Conservation (phyloP, 192 early-diverging fungal genomes). For the Entomortierella lignicola region DNA sequence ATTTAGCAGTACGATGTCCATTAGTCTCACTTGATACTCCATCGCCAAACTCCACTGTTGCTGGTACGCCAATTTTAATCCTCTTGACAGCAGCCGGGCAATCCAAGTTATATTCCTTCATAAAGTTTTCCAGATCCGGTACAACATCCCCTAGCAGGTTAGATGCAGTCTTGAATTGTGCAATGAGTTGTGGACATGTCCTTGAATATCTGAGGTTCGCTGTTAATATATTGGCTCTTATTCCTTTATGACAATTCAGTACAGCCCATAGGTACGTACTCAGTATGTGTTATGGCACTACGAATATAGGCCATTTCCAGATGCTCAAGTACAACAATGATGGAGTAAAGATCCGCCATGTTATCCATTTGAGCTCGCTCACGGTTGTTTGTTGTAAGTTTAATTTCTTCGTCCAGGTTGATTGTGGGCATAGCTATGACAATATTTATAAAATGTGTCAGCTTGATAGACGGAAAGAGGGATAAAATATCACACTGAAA, state of each 20-base stretch:
- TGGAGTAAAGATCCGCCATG: conserved; percentile 92
- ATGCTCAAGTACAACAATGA: conserved; percentile 91
- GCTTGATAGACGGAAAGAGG: not conserved
- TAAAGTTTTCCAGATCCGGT: conserved; percentile 78
- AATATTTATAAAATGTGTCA: not conserved
- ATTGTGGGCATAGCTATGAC: conserved; percentile 24
- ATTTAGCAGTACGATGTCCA: conserved; percentile 70
- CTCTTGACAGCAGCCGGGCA: conserved; percentile 90
- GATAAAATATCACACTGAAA: not conserved
- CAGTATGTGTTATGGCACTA: conserved; percentile 83
- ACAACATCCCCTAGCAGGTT: conserved; percentile 71
- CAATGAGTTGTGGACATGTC: conserved; percentile 88
- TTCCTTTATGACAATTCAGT: no score
- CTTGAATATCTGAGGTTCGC: conserved; percentile 95
- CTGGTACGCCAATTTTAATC: conserved; percentile 95
- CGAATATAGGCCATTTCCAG: conserved; percentile 94
- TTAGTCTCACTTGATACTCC: conserved; percentile 60
- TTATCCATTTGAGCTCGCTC: conserved; percentile 94
- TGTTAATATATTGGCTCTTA: no score
- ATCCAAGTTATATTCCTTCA: conserved; percentile 83
- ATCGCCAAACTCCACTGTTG: conserved; percentile 92
- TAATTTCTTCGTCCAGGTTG: conserved; percentile 72
- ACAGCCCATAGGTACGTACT: conserved; percentile 71
- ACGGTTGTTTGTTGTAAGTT: conserved; percentile 81
- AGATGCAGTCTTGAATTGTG: conserved; percentile 89